These are phyloP conservation scores for Adansonia madagascariensis DNA, from an alignment of 441 rosid genomes.

Conservation along the genomic window DNA sequence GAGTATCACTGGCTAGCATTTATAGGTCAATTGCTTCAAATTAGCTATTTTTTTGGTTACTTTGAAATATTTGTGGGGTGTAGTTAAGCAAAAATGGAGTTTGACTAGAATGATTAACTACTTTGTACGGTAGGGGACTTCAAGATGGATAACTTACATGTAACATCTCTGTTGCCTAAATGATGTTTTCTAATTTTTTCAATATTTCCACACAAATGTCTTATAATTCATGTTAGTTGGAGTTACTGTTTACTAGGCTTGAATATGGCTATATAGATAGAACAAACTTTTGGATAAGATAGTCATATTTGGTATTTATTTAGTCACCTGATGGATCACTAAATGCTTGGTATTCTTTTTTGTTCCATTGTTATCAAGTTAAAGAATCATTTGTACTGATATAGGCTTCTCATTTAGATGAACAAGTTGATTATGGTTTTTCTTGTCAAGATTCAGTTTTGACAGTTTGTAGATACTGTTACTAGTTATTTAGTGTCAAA, in stretches of 20 bases:
- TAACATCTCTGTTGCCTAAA: background rate
- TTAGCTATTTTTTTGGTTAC: background rate
- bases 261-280: background rate
- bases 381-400: background rate
- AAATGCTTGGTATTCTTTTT: background rate
- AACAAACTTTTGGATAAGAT: constrained; percentile 9
- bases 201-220: background rate
- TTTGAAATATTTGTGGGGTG: background rate
- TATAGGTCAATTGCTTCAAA: background rate
- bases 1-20: background rate
- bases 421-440: background rate
- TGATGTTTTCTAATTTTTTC: background rate
- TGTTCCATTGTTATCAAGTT: background rate
- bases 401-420: background rate
- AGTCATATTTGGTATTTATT: background rate
- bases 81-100: background rate
- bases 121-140: background rate
- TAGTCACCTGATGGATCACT: background rate
- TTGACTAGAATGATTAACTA: background rate
- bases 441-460: background rate
- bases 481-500: background rate
- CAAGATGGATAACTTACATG: background rate
- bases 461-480: background rate
- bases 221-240: background rate
- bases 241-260: background rate